Evolutionary conservation across 768 basidiomycete genomes (phyloP), one percentile per base, ranked within the genome.

Genomic region (Podaxis sp.): DNA sequence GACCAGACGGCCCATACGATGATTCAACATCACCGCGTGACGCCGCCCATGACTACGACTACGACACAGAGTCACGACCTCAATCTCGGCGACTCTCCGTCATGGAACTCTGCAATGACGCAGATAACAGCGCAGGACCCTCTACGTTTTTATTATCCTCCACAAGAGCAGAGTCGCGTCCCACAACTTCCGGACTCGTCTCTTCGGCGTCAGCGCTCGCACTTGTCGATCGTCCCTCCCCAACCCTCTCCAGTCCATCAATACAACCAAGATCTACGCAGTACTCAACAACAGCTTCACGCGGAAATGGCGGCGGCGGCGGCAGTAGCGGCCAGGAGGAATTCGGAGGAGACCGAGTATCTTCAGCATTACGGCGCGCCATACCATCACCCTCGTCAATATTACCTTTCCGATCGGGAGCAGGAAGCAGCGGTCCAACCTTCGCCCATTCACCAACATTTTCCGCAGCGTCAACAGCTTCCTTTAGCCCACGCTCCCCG

Each of bases 91-190:
- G 91, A 64, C 85, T 93, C 83, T 82, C 87, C 74, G 87, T 93
- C 82, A 84, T 92, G 89, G 91, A 93, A 68, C 88, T 93, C 82
- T 91, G 90, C 84, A 91, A 92, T 82, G 89, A 89, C 79, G 72
- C 79, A 40, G 25, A 59, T 59, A 33, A 59, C 51, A 59, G 67
- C 66, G 59, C 68, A 64, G 60, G 52, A 27, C 37, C 59, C 46
- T 51, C 64, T 59, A 70, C 77, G 65, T 65, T 75, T 65, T 56
- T 71, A 66, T 54, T 69, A 64, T 68, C 72, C 55, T 57, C 63
- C 15, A 33, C 53, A 19, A 54, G 63, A 53, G 61, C 59, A 52
- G 63, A 59, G 47, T 65, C 67, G 57, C 74, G 78, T 33, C 80
- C 79, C 56, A 72, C 71, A 68, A 80, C 80, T 64, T 77, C 79